phyloP scores from a whole-genome alignment of 306 rosid species.

The Alnus glutinosa region DNA sequence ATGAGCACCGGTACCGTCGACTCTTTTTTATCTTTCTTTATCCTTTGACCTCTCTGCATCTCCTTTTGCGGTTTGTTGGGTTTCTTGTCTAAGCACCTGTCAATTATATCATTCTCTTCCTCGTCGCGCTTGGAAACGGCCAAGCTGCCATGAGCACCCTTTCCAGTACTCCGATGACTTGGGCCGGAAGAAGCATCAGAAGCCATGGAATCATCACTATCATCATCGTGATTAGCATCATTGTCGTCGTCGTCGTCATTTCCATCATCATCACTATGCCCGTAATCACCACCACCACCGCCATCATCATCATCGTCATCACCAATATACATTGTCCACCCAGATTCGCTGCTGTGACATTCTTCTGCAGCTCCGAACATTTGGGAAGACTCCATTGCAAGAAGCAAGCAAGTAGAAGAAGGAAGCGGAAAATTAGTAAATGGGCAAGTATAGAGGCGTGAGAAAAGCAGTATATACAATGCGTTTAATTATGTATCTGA shows the following conservation, averaged over 20 bases:
- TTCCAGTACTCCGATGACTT: slow-evolving; percentile 26
- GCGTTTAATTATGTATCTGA: too few relatives aligned
- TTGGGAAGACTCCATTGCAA: slow-evolving; percentile 66
- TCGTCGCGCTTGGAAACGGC: slow-evolving; percentile 9
- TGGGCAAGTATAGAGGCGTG: too few relatives aligned
- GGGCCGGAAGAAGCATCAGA: slow-evolving; percentile 99
- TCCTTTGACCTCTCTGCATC: slow-evolving; percentile 22
- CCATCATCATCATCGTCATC: slow-evolving; percentile 7
- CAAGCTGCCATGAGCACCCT: background rate
- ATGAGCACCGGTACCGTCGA: slow-evolving; percentile 16
- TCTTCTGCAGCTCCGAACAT: slow-evolving; percentile 66
- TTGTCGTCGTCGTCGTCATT: background rate
- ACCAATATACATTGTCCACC: slow-evolving; percentile 98
- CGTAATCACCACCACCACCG: background rate
- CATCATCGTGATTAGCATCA: slow-evolving; percentile 36
- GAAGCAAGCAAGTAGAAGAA: slow-evolving; percentile 2
- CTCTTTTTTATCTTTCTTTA: slow-evolving; percentile 4
- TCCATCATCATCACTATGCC: background rate
- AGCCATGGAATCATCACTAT: slow-evolving; percentile 95
- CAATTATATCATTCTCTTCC: slow-evolving; percentile 20
- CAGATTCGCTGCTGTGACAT: slow-evolving; percentile 94
- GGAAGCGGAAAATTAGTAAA: too few relatives aligned
- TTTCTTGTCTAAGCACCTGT: slow-evolving; percentile 37
- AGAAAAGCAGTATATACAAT: too few relatives aligned
- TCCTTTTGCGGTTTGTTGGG: slow-evolving; percentile 30